phyloP scores from a whole-genome alignment of 768 basidiomycete species.

The Vararia minispora region DNA sequence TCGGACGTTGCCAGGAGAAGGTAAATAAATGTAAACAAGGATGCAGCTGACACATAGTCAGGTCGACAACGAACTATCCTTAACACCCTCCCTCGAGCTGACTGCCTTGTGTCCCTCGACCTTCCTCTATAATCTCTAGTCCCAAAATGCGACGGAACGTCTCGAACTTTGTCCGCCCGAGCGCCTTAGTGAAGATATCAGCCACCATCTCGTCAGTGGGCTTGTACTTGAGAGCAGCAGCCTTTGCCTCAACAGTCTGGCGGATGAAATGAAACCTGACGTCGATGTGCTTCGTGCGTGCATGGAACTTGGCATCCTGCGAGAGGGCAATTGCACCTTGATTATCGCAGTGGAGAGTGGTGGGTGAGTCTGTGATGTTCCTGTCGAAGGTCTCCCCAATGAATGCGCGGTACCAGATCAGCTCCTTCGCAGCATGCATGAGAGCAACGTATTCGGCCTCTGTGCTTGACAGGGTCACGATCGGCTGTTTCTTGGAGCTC shows the following conservation, averaged over 20 bases:
- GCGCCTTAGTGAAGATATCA: constrained; percentile 14
- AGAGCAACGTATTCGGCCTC: constrained; percentile 31
- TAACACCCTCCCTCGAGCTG: no score
- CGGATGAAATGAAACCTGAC: constrained; percentile 25
- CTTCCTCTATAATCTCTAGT: no score
- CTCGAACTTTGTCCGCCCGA: not conserved
- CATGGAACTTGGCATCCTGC: constrained; percentile 19
- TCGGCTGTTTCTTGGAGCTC: constrained; percentile 25
- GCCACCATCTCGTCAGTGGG: constrained; percentile 15
- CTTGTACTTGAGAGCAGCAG: constrained; percentile 13
- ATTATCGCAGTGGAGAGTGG: constrained; percentile 25
- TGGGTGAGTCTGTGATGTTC: no score
- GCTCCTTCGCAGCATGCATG: constrained; percentile 20
- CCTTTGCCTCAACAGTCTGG: constrained; percentile 15
- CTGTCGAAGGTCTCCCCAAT: no score
- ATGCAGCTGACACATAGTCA: no score
- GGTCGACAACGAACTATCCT: no score
- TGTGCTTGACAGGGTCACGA: constrained; percentile 27
- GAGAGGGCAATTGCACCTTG: constrained; percentile 23
- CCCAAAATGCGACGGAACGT: no score
- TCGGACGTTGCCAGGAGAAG: no score
- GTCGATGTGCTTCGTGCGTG: constrained; percentile 28
- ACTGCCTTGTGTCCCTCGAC: no score
- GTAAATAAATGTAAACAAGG: no score
- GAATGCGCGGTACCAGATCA: no score